Evolutionary conservation across 1,284 basidiomycete genomes (phyloP).

Genomic region (Mycosarcoma mackinlayi): DNA sequence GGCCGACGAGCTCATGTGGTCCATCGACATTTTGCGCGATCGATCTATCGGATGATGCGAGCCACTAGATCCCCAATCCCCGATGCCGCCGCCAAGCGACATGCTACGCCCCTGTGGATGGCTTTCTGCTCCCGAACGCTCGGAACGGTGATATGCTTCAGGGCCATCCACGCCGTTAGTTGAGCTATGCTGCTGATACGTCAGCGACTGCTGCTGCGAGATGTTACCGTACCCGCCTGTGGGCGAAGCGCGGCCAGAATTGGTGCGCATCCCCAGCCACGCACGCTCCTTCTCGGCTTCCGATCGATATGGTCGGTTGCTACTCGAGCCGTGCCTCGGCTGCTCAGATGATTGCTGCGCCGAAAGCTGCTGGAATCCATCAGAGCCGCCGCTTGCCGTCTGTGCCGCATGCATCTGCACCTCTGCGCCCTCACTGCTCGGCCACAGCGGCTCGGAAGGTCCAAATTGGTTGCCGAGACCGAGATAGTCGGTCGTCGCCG

Average conservation of each 20-base stretch:
- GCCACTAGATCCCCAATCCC: conserved; percentile 13
- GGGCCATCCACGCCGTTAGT: background rate
- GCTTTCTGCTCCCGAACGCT: conserved; percentile 12
- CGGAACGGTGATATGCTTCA: background rate
- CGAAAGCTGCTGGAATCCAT: conserved; percentile 4
- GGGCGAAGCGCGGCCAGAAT: conserved; percentile 25
- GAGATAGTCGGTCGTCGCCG: conserved; percentile 33
- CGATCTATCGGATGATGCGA: conserved; percentile 9
- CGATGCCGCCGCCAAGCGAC: conserved; percentile 34
- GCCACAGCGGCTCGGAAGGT: conserved; percentile 28
- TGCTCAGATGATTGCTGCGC: conserved; percentile 3
- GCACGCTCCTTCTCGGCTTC: conserved; percentile 49
- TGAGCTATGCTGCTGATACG: background rate
- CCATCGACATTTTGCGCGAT: conserved; percentile 33
- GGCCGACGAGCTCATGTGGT: conserved; percentile 22
- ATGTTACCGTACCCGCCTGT: conserved; percentile 22
- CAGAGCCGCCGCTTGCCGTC: background rate
- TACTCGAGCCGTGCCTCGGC: conserved; percentile 29
- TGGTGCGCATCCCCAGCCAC: conserved; percentile 36
- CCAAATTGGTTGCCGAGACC: conserved; percentile 28
- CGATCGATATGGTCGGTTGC: conserved; percentile 30
- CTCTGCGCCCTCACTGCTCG: conserved; percentile 1
- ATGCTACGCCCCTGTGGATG: conserved; percentile 43
- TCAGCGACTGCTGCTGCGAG: conserved; percentile 12
- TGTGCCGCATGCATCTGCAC: background rate